Evolutionary conservation across 441 rosid species (phyloP), one percentile per base, ranked within the genome.

Genomic region (Erysimum cheiri): DNA sequence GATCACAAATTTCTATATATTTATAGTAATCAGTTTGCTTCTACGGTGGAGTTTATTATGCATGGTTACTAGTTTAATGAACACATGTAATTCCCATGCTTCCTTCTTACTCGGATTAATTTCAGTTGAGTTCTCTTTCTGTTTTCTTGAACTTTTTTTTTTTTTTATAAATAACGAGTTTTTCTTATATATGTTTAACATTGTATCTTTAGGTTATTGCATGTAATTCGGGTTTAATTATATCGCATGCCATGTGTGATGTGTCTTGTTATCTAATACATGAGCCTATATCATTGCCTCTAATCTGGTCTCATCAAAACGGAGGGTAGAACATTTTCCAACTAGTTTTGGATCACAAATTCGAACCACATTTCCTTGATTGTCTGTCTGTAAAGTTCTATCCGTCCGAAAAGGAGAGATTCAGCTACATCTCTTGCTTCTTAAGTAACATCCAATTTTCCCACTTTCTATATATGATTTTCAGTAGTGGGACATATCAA

Each of bases 81-180:
- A 29, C 31, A n/a, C 65, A 74, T 62, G 74, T 48, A 54, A 48
- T 31, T 62, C 13, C 62, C 74, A 74, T 69, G 70, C 12, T 58
- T 53, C 74, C 74, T 69, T 62, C 28, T 47, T 46, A 48, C 44
- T 62, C 47, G 78, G 73, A 74, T 61, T 9, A 61, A 67, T 60
- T 31, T 14, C 26, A 49, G 67, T 24, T n/a, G 60, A 65, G 14
- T 57, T 52, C 52, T 74, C 64, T 60, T 53, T 67, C 31, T 26
- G 29, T 19, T 60, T 24, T 73, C 36, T 19, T 73, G 44, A 32
- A 62, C 9, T n/a, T 14, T 2, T 12, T 5, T 0, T 13, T 14
- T 14, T 2, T 12, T 5, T 0, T 4, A 13, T 22, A 0, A 5
- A 14, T 5, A 15, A 15, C n/a, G 14, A 48, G 15, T 29, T 39